Conservation (phyloP, 805 yeast genomes). For the Yarrowia sp. region DNA sequence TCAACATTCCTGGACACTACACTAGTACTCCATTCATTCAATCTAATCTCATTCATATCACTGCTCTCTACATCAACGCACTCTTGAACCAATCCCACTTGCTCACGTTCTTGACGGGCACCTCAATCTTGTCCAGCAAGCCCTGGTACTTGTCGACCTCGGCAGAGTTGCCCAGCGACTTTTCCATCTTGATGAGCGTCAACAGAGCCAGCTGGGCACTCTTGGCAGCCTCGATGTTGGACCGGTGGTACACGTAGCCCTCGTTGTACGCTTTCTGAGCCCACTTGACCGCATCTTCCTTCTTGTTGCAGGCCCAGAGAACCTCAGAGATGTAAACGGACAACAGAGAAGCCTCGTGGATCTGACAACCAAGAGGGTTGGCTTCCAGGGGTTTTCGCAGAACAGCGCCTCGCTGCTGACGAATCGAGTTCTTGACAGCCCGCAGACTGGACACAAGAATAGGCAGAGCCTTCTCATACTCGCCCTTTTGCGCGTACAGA, state of each 20-base stretch:
- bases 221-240: constrained; percentile 45
- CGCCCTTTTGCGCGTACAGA: constrained; percentile 5
- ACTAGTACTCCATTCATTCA: too few relatives aligned
- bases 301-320: constrained; percentile 44
- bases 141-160: constrained; percentile 30
- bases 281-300: constrained; percentile 45
- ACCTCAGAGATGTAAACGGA: constrained; percentile 45
- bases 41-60: too few relatives aligned
- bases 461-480: constrained; percentile 16
- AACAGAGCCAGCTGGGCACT: constrained; percentile 45
- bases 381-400: constrained; percentile 8
- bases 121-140: constrained; percentile 15
- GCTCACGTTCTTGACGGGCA: constrained; percentile 13
- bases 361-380: constrained; percentile 6
- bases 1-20: too few relatives aligned
- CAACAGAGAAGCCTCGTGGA: constrained; percentile 17
- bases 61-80: neutral
- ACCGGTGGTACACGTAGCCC: constrained; percentile 43
- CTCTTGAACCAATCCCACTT: constrained; percentile 28
- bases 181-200: constrained; percentile 44
- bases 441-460: constrained; percentile 14
- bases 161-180: constrained; percentile 34
- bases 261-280: constrained; percentile 44
- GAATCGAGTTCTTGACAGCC: constrained; percentile 23
- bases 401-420: constrained; percentile 33